A percentile compares a stretch with the other conserved stretches of the same genome.
Conservation (phyloP, 1,284 basidiomycete species). For the Melampsora americana region DNA sequence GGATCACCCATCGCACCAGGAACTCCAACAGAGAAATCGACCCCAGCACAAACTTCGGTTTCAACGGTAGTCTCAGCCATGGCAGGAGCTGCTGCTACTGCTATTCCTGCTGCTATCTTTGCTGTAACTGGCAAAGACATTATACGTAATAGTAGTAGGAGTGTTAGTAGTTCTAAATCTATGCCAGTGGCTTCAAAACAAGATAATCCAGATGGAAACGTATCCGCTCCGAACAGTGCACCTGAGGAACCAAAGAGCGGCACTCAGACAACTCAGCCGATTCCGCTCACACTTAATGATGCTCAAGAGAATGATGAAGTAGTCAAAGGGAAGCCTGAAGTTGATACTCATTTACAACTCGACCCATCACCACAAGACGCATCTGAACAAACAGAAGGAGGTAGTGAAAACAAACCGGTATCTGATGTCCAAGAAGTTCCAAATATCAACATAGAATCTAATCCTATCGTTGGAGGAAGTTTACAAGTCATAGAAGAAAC, state of each 20-base stretch:
- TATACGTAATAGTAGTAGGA: neutral
- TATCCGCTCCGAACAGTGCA: too few species aligned
- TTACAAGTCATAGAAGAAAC: too few species aligned
- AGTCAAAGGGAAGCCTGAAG: neutral
- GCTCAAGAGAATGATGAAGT: neutral
- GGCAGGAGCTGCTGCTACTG: slow-evolving; percentile 35
- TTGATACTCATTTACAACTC: too few species aligned
- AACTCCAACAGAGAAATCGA: slow-evolving; percentile 21
- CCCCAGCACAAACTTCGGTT: slow-evolving; percentile 27
- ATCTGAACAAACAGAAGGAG: too few species aligned
- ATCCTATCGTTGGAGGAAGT: too few species aligned
- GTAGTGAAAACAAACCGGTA: too few species aligned
- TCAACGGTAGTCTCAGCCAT: slow-evolving; percentile 40
- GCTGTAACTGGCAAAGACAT: slow-evolving; percentile 40
- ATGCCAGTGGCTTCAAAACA: neutral
- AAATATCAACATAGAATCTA: too few species aligned
- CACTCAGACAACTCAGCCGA: too few species aligned
- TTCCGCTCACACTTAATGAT: neutral
- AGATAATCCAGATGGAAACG: too few species aligned
- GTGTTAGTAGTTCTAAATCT: neutral
- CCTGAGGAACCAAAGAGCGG: neutral
- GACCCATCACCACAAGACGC: too few species aligned
- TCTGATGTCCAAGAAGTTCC: too few species aligned
- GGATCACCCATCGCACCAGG: slow-evolving; percentile 13
- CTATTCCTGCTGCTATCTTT: slow-evolving; percentile 27